A percentile compares a stretch with the other conserved stretches of the same genome.
Conservation (phyloP, 2,329 filamentous ascomycete species). For the Sordariomycetes sp. region DNA sequence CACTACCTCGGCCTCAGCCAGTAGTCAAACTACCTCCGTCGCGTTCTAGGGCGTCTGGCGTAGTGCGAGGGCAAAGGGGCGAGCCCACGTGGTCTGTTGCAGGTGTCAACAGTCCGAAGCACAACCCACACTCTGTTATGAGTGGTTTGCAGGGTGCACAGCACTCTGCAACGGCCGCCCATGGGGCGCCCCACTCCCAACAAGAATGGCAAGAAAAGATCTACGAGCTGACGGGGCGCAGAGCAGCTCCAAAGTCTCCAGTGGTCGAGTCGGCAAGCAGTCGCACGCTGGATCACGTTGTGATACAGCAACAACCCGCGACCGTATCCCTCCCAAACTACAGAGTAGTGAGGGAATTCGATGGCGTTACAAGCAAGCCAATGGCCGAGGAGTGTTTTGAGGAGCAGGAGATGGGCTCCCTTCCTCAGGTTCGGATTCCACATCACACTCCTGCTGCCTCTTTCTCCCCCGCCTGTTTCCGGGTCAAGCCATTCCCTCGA, state of each 20-base stretch:
- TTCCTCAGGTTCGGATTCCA: conserved; percentile 60
- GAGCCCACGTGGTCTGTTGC: not conserved
- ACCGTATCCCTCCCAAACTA: conserved; percentile 54
- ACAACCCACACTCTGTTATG: not conserved
- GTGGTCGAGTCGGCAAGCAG: conserved; percentile 57
- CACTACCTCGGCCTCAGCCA: conserved; percentile 55
- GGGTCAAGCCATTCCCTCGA: conserved; percentile 39
- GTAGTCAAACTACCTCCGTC: conserved; percentile 67
- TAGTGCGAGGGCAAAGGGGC: not conserved
- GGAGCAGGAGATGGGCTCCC: conserved; percentile 66
- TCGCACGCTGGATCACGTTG: conserved; percentile 45
- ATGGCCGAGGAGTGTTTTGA: conserved; percentile 73
- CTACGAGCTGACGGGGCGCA: conserved; percentile 4
- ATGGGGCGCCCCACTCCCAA: conserved; percentile 29
- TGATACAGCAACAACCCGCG: conserved; percentile 30
- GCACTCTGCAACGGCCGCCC: not conserved
- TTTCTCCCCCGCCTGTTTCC: conserved; percentile 45
- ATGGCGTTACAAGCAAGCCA: conserved; percentile 28
- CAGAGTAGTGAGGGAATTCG: not conserved
- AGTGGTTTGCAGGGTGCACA: not conserved
- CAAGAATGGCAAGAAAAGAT: conserved; percentile 6
- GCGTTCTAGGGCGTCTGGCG: conserved; percentile 1
- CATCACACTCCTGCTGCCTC: conserved; percentile 45
- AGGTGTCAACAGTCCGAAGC: not conserved
- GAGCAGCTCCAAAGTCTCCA: conserved; percentile 32